Evolutionary conservation across 345 rosid species (phyloP), one percentile per base, ranked within the genome.

Genomic region (Laguncularia racemosa): DNA sequence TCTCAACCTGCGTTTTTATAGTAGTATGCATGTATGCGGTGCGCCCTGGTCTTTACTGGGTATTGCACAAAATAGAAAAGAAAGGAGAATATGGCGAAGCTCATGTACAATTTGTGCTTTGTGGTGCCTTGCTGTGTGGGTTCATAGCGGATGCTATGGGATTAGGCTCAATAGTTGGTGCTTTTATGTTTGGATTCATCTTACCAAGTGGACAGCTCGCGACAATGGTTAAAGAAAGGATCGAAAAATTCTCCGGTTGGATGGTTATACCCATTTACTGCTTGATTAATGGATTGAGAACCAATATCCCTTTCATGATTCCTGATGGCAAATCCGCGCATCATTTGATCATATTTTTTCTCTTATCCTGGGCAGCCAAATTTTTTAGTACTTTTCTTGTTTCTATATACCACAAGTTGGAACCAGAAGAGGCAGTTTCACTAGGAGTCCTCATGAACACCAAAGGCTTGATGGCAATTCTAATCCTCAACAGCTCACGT

Each of bases 371-470:
- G 20, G 5, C 56, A 7, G 72, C 77, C 16, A 87, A 87, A 76
- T 55, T 87, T 49, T 16, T 61, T 3, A 59, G 77, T 15, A 73
- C 83, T 6, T 56, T 73, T 44, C 11, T 71, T 12, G 67, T 78
- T 44, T 71, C 79, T 21, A 0, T 60, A 4, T 56, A 63, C 17
- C 46, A 58, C 67, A 63, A 61, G 16, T 57, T 71, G 66, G 60
- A 78, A 18, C 14, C 73, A 14, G 61, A 48, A 43, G 86, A 84
- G 21, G 76, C 75, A 2, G 12, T 76, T 0, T 69, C 79, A 17
- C 63, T 84, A 12, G 91, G 86, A 4, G 60, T 71, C 7, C 80
- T 87, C 46, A 78, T 84, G 88, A 87, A 84, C 76, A 78, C 86
- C 16, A 82, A 82, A 64, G 95, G 95, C 12, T 67, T 82, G 16